Conservation (phyloP, 768 basidiomycete genomes). For the Pulveroboletus sp. region DNA sequence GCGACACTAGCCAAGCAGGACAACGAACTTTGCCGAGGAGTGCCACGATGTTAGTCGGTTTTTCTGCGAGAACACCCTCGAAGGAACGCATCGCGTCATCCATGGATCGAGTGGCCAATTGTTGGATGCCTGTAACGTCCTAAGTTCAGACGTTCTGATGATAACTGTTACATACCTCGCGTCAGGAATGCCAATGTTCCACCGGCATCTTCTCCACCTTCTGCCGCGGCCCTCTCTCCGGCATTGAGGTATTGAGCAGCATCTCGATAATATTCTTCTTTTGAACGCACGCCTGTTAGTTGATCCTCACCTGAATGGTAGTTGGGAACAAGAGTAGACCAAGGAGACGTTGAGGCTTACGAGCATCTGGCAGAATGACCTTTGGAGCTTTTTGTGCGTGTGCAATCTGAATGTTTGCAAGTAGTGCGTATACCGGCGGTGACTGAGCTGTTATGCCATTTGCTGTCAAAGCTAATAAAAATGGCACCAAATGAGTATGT, state of each 20-base stretch:
- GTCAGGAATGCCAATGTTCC: conserved; percentile 59
- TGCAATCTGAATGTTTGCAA: conserved; percentile 82
- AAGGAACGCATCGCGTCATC: conserved; percentile 81
- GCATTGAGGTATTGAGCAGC: conserved; percentile 66
- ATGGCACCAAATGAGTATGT: not conserved
- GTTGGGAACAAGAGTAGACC: not conserved
- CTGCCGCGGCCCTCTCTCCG: conserved; percentile 48
- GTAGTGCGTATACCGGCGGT: conserved; percentile 71
- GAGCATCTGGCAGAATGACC: conserved; percentile 61
- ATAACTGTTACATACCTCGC: conserved; percentile 45
- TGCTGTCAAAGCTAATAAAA: conserved; percentile 44
- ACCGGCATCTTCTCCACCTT: conserved; percentile 55
- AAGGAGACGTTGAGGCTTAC: conserved; percentile 38
- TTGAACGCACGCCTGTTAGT: conserved; percentile 52
- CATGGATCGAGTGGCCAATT: conserved; percentile 73
- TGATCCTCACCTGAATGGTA: conserved; percentile 54
- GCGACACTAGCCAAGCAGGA: not conserved
- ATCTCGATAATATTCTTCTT: conserved; percentile 64
- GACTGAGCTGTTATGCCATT: conserved; percentile 48
- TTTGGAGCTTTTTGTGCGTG: conserved; percentile 84
- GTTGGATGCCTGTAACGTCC: conserved; percentile 60
- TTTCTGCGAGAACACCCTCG: conserved; percentile 68
- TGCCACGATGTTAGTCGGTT: conserved; percentile 84
- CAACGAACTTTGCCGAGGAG: conserved; percentile 72
- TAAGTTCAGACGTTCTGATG: not conserved